Conservation (phyloP, 2,329 filamentous ascomycete species). For the Pyrenochaeta sp. region DNA sequence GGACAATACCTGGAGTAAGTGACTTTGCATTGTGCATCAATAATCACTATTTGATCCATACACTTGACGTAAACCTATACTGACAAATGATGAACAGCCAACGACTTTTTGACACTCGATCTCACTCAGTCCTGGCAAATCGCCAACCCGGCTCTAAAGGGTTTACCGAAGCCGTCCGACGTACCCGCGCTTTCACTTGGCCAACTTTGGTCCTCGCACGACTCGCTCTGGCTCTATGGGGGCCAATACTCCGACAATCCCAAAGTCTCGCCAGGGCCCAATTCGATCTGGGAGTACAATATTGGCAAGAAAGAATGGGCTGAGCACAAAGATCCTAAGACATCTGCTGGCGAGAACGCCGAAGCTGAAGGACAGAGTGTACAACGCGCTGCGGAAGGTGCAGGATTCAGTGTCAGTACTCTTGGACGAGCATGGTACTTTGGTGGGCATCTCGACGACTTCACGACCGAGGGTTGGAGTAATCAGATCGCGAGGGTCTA, state of each 20-base stretch:
- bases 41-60: no score
- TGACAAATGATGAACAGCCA: conserved; percentile 47
- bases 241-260: conserved; percentile 75
- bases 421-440: conserved; percentile 80
- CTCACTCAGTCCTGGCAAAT: conserved; percentile 76
- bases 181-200: conserved; percentile 75
- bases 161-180: conserved; percentile 69
- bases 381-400: conserved; percentile 76
- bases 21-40: background rate
- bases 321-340: conserved; percentile 67
- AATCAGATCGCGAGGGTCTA: conserved; percentile 69
- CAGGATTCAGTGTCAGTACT: conserved; percentile 72
- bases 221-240: conserved; percentile 75
- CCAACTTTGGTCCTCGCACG: conserved; percentile 77
- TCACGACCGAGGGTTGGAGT: conserved; percentile 73
- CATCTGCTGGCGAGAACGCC: conserved; percentile 69
- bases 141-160: conserved; percentile 67
- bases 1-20: conserved; percentile 72
- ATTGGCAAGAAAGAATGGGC: conserved; percentile 67
- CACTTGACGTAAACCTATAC: no score
- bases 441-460: conserved; percentile 74
- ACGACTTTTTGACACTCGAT: conserved; percentile 75
- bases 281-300: conserved; percentile 75
- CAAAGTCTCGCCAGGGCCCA: conserved; percentile 61
- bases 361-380: conserved; percentile 63